A percentile compares a stretch with the other conserved stretches of the same genome.
These are phyloP conservation scores for Plasmodium ovale DNA, from an alignment of 169 alveolate species.

Conservation along the genomic window DNA sequence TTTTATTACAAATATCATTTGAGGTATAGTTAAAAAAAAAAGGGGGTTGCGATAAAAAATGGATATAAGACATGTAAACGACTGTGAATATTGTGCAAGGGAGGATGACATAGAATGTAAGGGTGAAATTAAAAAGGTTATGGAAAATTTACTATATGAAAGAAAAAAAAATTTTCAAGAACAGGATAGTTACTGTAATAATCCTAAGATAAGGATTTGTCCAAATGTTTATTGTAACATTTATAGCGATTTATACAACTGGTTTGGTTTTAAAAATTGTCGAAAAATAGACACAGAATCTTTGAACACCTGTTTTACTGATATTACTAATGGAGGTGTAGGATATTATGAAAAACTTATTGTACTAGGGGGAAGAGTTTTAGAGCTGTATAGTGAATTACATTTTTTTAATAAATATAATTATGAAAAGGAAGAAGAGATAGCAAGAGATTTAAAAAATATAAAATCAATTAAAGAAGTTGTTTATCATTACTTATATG, in stretches of 20 bases:
- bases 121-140: conserved; percentile 45
- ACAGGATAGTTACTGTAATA: conserved; percentile 38
- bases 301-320: conserved; percentile 63
- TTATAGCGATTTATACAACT: conserved; percentile 49
- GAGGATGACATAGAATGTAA: conserved; percentile 11
- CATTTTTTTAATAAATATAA: conserved; percentile 60
- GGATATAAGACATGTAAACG: conserved; percentile 57
- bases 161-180: conserved; percentile 52
- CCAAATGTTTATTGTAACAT: conserved; percentile 62
- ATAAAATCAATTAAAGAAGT: conserved; percentile 46
- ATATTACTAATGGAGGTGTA: conserved; percentile 63
- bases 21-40: too few relatives aligned
- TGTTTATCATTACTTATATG: conserved; percentile 58
- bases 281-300: conserved; percentile 44
- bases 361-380: conserved; percentile 54
- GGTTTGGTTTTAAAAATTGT: conserved; percentile 74
- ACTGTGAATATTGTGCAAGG: conserved; percentile 33
- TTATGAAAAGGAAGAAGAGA: conserved; percentile 52
- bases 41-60: too few relatives aligned
- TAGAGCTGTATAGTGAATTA: conserved; percentile 59
- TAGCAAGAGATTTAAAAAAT: conserved; percentile 21
- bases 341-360: conserved; percentile 56
- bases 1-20: too few relatives aligned
- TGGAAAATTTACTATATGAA: conserved; percentile 39
- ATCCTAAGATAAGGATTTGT: conserved; percentile 26